A percentile compares a stretch with the other conserved stretches of the same genome.
phyloP scores from a whole-genome alignment of 805 yeast genomes.

The Candida nemodendra region DNA sequence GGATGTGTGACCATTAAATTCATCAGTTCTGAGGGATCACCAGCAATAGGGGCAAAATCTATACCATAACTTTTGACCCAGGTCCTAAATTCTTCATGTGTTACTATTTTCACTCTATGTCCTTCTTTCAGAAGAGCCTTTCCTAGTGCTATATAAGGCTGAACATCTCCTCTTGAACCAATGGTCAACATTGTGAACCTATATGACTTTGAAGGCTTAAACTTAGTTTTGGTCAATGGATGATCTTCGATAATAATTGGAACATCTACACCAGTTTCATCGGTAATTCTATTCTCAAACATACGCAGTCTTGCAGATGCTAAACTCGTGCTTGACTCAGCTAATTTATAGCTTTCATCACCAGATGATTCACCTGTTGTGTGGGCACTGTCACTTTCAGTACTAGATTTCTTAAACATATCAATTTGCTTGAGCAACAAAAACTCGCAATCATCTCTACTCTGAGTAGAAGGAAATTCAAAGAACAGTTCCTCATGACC shows the following conservation, averaged over 20 bases:
- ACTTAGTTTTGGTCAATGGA: slow-evolving; percentile 39
- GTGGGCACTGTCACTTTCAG: slow-evolving; percentile 5
- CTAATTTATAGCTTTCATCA: slow-evolving; percentile 32
- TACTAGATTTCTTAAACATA: slow-evolving; percentile 27
- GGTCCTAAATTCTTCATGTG: slow-evolving; percentile 76
- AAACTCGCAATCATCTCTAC: slow-evolving; percentile 72
- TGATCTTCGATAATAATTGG: slow-evolving; percentile 70
- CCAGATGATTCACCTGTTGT: slow-evolving; percentile 16
- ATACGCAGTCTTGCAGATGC: slow-evolving; percentile 61
- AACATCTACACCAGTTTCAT: slow-evolving; percentile 59
- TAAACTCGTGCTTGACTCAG: slow-evolving; percentile 30
- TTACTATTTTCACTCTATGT: slow-evolving; percentile 78
- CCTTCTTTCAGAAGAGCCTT: slow-evolving; percentile 78
- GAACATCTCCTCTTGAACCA: slow-evolving; percentile 96
- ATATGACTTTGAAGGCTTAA: slow-evolving; percentile 53
- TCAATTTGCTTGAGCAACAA: slow-evolving; percentile 53
- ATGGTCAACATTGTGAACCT: slow-evolving; percentile 76
- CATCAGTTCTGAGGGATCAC: slow-evolving; percentile 92
- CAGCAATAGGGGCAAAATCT: slow-evolving; percentile 74
- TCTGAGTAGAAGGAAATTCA: slow-evolving; percentile 63
- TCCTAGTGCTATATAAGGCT: slow-evolving; percentile 91
- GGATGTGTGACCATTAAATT: slow-evolving; percentile 90
- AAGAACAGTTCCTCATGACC: slow-evolving; percentile 77
- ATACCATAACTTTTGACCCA: slow-evolving; percentile 73
- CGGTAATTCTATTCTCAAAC: slow-evolving; percentile 64